Base-by-base conservation (phyloP, 768 basidiomycete genomes). In the Jaapia argillacea region DNA sequence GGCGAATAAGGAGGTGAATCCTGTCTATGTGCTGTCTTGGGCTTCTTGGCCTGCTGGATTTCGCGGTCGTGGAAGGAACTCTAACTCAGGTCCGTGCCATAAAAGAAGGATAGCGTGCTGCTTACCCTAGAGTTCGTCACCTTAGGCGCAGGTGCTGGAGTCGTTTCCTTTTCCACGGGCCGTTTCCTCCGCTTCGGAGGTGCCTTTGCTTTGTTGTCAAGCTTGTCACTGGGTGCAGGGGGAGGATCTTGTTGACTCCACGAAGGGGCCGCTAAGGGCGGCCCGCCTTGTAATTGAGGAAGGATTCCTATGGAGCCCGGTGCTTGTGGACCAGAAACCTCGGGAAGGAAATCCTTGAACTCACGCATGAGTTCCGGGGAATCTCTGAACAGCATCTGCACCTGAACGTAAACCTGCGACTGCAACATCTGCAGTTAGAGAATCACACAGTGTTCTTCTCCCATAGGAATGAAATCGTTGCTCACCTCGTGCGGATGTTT, bases 291-390 rank as follows among this genome's bases (percentile, higher is more conserved):
- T 4, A 72, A 66, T 48, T 76, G 75, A 6, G 77, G 72, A 41
- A 77, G 56, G 41, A 79, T 71, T n/a, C 65, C 62, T 5, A 70
- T 55, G 21, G 69, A 66, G 22, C 63, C 64, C 6, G 63, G 63
- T 0, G 65, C 58, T n/a, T 64, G 60, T 3, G 69, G 66, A 24
- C 69, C 68, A n/a, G 62, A 55, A 5, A 69, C 73, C 46, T 85
- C 82, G 4, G 85, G 85, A 4, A 90, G 63, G 52, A 90, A 90
- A 51, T 79, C 81, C 53, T 80, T 83, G 68, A 90, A 90, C 55
- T 88, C 86, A 7, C 72, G 73, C 45, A 90, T 61, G 45, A 91
- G 68, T 49, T 91, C 88, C 3, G 77, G 81, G 1, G 84, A 80
- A 51, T 85, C 80, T 58, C 84, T 82, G 67, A 91, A 90, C 38